Conservation (phyloP, 805 yeast genomes). For the Alloascoidea africana region DNA sequence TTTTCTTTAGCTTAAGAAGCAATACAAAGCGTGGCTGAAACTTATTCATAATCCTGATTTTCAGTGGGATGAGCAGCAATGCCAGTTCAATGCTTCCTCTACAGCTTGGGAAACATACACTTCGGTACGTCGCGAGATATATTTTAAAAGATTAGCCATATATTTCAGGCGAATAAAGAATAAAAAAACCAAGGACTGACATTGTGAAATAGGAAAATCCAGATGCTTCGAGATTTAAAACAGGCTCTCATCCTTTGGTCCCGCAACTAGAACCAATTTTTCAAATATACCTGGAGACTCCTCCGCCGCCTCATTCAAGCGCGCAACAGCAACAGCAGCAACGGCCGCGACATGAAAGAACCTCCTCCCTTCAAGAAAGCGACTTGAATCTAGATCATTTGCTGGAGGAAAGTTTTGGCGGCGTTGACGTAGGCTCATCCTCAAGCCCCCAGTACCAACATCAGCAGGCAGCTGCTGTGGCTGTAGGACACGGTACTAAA, state of each 20-base stretch:
- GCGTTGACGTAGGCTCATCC: too few species aligned
- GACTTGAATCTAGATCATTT: too few species aligned
- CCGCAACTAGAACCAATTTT: neutral
- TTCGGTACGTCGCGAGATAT: neutral
- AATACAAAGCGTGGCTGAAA: neutral
- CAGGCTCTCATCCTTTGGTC: neutral
- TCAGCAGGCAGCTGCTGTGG: too few species aligned
- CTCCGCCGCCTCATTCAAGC: neutral
- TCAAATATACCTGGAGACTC: neutral
- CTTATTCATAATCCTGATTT: neutral
- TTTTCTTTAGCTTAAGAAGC: neutral
- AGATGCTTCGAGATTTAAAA: constrained; percentile 1
- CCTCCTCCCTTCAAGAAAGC: too few species aligned
- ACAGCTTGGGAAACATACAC: neutral
- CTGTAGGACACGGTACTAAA: too few species aligned
- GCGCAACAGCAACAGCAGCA: too few species aligned
- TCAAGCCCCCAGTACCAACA: too few species aligned
- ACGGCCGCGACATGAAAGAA: too few species aligned
- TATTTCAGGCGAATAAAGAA: too few species aligned
- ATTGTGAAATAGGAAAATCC: neutral
- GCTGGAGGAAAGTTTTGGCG: too few species aligned
- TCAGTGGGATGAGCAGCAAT: neutral
- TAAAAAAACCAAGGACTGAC: too few species aligned
- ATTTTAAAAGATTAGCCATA: too few species aligned
- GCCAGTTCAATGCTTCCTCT: constrained; percentile 1